Conservation (phyloP, 83 land plant species). For the Diphasiastrum complanatum region DNA sequence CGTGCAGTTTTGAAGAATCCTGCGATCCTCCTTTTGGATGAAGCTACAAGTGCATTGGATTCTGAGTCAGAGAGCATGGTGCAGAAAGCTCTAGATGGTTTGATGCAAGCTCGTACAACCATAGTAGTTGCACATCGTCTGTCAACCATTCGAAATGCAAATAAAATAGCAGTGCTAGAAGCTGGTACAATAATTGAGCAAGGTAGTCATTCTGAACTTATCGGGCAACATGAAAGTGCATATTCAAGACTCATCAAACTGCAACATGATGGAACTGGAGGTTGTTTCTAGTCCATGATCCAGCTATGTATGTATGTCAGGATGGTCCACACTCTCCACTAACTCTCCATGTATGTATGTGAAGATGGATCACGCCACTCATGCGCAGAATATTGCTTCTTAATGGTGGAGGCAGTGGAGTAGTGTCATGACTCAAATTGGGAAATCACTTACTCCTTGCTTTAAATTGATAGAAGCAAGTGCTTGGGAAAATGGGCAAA, state of each 20-base stretch:
- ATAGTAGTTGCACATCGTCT: constrained; percentile 19
- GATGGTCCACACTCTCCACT: too few relatives aligned
- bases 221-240: constrained; percentile 1
- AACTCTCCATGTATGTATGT: too few relatives aligned
- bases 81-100: constrained; percentile 13
- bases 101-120: constrained; percentile 14
- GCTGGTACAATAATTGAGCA: constrained; percentile 13
- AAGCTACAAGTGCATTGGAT: constrained; percentile 16
- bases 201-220: constrained; percentile 14
- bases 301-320: too few relatives aligned
- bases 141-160: constrained; percentile 21
- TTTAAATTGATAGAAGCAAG: too few relatives aligned
- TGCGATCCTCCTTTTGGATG: constrained; percentile 14
- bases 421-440: too few relatives aligned
- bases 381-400: too few relatives aligned
- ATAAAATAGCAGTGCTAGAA: constrained; percentile 16
- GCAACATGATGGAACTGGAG: too few relatives aligned
- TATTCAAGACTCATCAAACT: constrained; percentile 11
- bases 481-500: too few relatives aligned
- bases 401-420: too few relatives aligned
- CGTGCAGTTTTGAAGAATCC: constrained; percentile 9
- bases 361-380: too few relatives aligned
- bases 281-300: too few relatives aligned
- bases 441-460: too few relatives aligned
- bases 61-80: constrained; percentile 12